These are phyloP conservation scores for Gloeopeniophorella convolvens DNA, from an alignment of 768 basidiomycete genomes.

Conservation along the genomic window DNA sequence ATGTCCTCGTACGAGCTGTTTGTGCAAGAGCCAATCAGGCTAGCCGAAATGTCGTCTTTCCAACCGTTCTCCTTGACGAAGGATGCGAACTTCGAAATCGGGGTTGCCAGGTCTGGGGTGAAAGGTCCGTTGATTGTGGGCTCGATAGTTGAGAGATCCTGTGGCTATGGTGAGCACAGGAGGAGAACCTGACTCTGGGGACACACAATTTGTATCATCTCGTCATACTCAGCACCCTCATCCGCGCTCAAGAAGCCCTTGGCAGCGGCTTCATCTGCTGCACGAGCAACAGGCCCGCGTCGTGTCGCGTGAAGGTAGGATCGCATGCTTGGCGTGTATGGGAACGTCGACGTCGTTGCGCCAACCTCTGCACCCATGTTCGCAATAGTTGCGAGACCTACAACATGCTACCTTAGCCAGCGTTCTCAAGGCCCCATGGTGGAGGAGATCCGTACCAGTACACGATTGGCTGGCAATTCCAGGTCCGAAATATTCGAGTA, in stretches of 20 bases:
- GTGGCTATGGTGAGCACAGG: slow-evolving; percentile 7
- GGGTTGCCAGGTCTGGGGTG: slow-evolving; percentile 94
- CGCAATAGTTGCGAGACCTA: slow-evolving; percentile 88
- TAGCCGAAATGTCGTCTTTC: slow-evolving; percentile 89
- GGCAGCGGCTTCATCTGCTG: slow-evolving; percentile 78
- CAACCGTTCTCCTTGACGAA: slow-evolving; percentile 83
- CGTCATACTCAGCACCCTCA: slow-evolving; percentile 86
- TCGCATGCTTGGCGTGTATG: slow-evolving; percentile 87
- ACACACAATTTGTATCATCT: slow-evolving; percentile 87
- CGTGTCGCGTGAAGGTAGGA: slow-evolving; percentile 88
- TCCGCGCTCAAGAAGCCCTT: slow-evolving; percentile 79
- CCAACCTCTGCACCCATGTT: slow-evolving; percentile 99
- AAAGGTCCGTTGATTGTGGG: slow-evolving; percentile 96
- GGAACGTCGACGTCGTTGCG: slow-evolving; percentile 98
- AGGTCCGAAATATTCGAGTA: slow-evolving; percentile 95
- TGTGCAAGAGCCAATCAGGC: slow-evolving; percentile 96
- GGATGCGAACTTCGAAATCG: slow-evolving; percentile 78
- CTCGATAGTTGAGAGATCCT: slow-evolving; percentile 87
- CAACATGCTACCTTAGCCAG: neutral
- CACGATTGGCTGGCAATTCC: slow-evolving; percentile 87
- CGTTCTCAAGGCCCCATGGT: neutral
- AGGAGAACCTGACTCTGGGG: neutral
- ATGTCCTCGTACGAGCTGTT: slow-evolving; percentile 98
- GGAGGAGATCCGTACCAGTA: slow-evolving; percentile 51
- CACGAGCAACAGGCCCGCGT: slow-evolving; percentile 74